These are phyloP conservation scores for Brasilioporus rufonigricans DNA, from an alignment of 768 basidiomycete species.

Conservation along the genomic window DNA sequence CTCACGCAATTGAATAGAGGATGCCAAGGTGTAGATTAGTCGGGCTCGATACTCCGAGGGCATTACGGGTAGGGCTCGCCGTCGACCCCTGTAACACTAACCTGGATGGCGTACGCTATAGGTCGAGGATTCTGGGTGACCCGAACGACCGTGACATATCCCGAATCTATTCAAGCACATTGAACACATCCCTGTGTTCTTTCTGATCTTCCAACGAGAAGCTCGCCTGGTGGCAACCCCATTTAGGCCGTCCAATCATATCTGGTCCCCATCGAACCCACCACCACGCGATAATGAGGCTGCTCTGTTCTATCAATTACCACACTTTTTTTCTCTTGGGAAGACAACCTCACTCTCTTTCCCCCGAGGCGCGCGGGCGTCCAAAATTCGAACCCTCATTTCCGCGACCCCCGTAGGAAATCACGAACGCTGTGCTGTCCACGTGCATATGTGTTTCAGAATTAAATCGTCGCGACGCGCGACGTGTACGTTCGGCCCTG, in stretches of 20 bases:
- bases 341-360: neutral
- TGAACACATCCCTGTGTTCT: neutral
- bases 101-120: neutral
- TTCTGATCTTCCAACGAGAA: neutral
- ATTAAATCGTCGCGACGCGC: neutral
- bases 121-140: neutral
- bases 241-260: neutral
- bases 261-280: no score
- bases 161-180: neutral
- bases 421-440: neutral
- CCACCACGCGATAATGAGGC: neutral
- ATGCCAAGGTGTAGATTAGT: neutral
- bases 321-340: neutral
- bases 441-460: slow-evolving; percentile 7
- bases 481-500: neutral
- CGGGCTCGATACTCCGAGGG: neutral
- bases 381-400: neutral
- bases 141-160: neutral
- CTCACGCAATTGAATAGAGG: no score
- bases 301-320: neutral
- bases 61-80: neutral
- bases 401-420: slow-evolving; percentile 2
- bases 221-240: neutral
- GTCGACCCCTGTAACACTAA: neutral
- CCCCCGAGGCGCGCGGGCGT: neutral